phyloP scores from a whole-genome alignment of 2,329 filamentous ascomycete species.

The Colletotrichum filicis region DNA sequence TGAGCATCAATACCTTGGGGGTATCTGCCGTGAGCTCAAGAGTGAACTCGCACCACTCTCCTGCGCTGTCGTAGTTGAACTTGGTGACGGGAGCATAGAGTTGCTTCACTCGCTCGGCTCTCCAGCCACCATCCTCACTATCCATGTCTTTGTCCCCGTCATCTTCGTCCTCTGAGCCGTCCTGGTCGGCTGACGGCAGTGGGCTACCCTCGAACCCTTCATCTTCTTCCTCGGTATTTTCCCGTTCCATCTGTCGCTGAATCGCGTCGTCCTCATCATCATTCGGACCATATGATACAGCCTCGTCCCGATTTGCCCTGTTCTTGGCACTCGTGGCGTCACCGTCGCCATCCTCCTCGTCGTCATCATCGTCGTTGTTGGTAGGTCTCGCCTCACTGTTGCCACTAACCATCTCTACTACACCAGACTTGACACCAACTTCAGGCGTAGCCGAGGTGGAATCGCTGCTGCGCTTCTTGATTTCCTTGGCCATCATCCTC shows the following conservation, averaged over 20 bases:
- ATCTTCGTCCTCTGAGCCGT: constrained; percentile 46
- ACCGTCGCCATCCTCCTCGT: constrained; percentile 81
- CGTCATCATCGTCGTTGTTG: constrained; percentile 70
- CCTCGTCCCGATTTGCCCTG: constrained; percentile 80
- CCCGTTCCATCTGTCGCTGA: constrained; percentile 69
- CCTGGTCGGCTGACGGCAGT: constrained; percentile 42
- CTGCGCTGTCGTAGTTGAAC: constrained; percentile 84
- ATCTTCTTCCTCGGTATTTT: constrained; percentile 63
- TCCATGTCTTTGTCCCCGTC: constrained; percentile 51
- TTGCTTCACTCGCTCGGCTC: constrained; percentile 73
- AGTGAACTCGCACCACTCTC: constrained; percentile 82
- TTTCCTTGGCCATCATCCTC: constrained; percentile 76
- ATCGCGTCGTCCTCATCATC: constrained; percentile 91
- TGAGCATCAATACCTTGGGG: constrained; percentile 93
- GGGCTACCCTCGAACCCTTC: constrained; percentile 64
- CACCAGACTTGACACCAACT: constrained; percentile 67
- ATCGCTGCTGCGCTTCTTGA: constrained; percentile 81
- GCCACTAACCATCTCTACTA: constrained; percentile 60
- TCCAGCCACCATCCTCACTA: constrained; percentile 49
- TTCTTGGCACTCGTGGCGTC: constrained; percentile 82
- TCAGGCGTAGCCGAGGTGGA: constrained; percentile 79
- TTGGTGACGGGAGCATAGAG: constrained; percentile 74
- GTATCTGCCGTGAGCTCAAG: constrained; percentile 84
- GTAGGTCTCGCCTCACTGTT: constrained; percentile 51
- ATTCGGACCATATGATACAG: constrained; percentile 89